Base-by-base conservation (phyloP, 1,139 yeast species). In the Diutina neorugosa region DNA sequence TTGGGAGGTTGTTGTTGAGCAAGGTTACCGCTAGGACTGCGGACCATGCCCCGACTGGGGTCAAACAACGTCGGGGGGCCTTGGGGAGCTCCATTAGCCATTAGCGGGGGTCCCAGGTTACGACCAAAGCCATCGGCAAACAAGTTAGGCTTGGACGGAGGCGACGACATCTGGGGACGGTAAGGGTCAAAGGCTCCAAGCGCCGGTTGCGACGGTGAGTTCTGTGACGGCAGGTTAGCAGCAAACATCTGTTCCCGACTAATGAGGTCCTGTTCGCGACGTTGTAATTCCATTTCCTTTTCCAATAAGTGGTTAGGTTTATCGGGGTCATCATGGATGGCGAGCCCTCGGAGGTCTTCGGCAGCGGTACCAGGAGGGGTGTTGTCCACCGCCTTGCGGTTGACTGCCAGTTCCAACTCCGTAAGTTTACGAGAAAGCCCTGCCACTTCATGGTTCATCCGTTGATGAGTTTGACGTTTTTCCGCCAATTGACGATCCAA, bases 261-360 rank as follows among this genome's bases (percentile, higher is more conserved):
- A 55, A 67, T 63, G 58, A 77, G 62, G 34, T 73, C 71, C 55
- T 74, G 65, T 60, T 77, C 82, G 58, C 75, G 70, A 55, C 67
- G 70, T 57, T 70, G 69, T 51, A 77, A 63, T 57, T 75, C 80
- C 51, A 70, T 53, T 57, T 77, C 80, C 55, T 63, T 65, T 37
- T 65, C 64, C 8, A 44, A 44, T 12, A 54, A 47, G 51, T 51
- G 53, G 46, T 49, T 31, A 12, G 12, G 31, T 37, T 27, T 27
- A 3, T 46, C 41, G 14, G 37, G 37, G 18, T 46, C 50, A 16
- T 21, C 50, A 20, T 40, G 43, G 9, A 46, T 46, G 21, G 50
- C 40, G 20, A 46, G 27, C n/a, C 50, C 50, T n/a, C 27, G n/a
- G 23, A 46, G 27, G 16, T 46, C 50, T 7, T 46, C 50, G 16